phyloP scores from a whole-genome alignment of 2,329 filamentous ascomycete genomes.

The Epichloe coenophiala region DNA sequence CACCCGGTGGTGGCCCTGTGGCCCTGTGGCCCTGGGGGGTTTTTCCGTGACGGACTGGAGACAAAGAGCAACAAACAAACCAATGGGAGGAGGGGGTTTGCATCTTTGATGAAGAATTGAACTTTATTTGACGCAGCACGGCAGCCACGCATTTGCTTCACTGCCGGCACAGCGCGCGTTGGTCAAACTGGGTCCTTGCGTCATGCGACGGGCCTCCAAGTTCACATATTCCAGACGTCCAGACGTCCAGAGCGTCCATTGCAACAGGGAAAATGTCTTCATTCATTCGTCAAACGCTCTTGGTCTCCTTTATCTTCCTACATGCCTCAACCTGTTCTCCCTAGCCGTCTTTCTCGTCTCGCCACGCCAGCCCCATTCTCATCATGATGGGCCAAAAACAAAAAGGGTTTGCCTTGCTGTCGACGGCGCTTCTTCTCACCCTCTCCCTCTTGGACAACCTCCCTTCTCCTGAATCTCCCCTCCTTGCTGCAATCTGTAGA shows the following conservation, averaged over 20 bases:
- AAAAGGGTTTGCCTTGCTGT: background rate
- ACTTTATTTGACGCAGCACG: no score
- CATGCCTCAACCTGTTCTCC: background rate
- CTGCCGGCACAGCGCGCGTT: background rate
- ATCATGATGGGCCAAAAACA: background rate
- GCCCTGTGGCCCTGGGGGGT: no score
- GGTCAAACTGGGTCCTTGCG: background rate
- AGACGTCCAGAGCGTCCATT: background rate
- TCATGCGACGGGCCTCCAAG: background rate
- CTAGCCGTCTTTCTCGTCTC: background rate
- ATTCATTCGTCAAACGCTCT: background rate
- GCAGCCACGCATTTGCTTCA: no score
- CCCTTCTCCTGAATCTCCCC: background rate
- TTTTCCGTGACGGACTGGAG: no score
- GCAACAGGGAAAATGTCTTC: background rate
- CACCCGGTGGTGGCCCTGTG: no score
- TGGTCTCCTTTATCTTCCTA: background rate
- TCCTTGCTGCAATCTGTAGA: conserved; percentile 1
- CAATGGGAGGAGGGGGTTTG: no score
- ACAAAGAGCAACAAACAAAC: no score
- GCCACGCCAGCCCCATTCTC: background rate
- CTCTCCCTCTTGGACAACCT: background rate
- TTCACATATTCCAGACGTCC: no score
- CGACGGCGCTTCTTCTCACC: background rate
- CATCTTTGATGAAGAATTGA: no score